Evolutionary conservation across 106 monocot species (phyloP).

Genomic region (Acorus calamus): DNA sequence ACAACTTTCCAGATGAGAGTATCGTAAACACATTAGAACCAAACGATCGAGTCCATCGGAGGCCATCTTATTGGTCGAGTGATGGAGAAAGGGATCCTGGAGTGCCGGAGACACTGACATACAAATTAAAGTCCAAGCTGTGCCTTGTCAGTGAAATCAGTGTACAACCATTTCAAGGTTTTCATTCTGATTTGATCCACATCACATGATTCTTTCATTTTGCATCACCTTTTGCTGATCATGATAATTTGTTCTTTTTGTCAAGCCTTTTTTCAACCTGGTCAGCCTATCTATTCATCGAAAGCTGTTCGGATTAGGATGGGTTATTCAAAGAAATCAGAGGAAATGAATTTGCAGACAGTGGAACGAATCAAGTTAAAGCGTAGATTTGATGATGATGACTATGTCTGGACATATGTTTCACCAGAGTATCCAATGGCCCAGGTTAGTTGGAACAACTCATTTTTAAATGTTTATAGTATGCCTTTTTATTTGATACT

Average conservation of each 20-base stretch:
- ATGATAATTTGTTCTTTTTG: neutral
- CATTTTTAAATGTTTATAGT: too few species aligned
- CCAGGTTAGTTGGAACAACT: conserved; percentile 34
- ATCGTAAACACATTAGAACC: conserved; percentile 62
- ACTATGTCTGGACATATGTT: conserved; percentile 66
- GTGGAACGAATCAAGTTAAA: neutral
- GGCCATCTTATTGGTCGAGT: conserved; percentile 94
- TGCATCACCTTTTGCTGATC: neutral
- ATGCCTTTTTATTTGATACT: too few species aligned
- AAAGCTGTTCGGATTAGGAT: conserved; percentile 62
- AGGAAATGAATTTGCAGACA: neutral
- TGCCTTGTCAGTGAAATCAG: conserved; percentile 62
- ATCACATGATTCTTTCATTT: neutral
- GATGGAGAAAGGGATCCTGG: conserved; percentile 44
- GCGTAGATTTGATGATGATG: conserved; percentile 11
- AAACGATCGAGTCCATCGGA: conserved; percentile 17
- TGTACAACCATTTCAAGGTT: conserved; percentile 79
- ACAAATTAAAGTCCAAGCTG: conserved; percentile 44
- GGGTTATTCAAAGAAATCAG: conserved; percentile 27
- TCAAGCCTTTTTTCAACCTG: conserved; percentile 56
- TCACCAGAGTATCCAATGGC: conserved; percentile 74
- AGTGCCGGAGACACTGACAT: conserved; percentile 63
- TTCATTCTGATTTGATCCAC: neutral
- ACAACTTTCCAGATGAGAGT: conserved; percentile 75
- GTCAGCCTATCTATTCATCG: conserved; percentile 59